Conservation (phyloP, 345 rosid species). For the Sisymbrium irio region DNA sequence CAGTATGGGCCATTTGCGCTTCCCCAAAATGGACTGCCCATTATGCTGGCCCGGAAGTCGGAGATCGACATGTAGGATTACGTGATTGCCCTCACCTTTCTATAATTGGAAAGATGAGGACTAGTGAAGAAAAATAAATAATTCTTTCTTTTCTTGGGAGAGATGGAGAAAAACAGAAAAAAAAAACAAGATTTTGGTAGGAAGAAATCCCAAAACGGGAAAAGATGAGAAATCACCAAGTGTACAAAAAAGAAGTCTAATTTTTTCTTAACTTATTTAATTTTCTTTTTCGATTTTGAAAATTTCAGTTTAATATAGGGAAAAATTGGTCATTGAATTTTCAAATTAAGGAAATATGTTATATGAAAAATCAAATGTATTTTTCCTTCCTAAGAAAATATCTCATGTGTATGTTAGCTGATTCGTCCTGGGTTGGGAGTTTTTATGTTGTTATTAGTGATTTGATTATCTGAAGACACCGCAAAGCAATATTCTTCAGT, state of each 20-base stretch:
- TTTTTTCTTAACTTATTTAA: neutral
- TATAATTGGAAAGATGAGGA: constrained; percentile 2
- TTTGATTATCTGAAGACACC: neutral
- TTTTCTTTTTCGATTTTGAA: neutral
- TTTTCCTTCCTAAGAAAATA: neutral
- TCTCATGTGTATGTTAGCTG: neutral
- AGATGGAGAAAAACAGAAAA: neutral
- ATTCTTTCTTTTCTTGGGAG: neutral
- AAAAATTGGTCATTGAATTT: neutral
- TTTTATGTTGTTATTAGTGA: neutral
- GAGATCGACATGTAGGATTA: constrained; percentile 8
- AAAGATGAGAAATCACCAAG: constrained; percentile 15
- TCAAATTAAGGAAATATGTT: neutral
- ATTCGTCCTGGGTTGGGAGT: neutral
- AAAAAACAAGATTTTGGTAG: constrained; percentile 19
- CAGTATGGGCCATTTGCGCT: constrained; percentile 89
- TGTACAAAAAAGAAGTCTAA: constrained; percentile 12
- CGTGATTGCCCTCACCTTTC: neutral
- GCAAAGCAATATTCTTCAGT: neutral
- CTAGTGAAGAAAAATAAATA: neutral
- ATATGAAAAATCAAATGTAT: neutral
- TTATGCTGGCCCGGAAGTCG: constrained; percentile 44
- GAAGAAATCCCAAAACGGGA: constrained; percentile 1
- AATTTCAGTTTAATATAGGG: neutral
- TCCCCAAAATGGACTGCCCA: constrained; percentile 82